These are phyloP conservation scores for Geranium brycei DNA, from an alignment of 345 rosid genomes.

Conservation along the genomic window DNA sequence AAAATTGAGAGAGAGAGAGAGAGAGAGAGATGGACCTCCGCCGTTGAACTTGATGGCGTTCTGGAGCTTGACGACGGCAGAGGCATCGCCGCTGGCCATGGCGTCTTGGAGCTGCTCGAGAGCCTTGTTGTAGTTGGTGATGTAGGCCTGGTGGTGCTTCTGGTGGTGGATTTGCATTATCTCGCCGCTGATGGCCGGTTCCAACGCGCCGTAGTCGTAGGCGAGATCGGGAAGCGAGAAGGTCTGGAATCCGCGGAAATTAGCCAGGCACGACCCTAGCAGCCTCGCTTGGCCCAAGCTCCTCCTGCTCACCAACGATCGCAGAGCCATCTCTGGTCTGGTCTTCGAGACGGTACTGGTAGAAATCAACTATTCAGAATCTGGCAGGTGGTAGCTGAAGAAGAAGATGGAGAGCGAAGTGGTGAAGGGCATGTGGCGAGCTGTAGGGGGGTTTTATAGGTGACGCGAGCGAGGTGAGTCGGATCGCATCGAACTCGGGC, in stretches of 20 bases:
- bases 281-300: constrained; percentile 16
- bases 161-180: constrained; percentile 97
- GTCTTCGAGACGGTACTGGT: too few relatives aligned
- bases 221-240: constrained; percentile 81
- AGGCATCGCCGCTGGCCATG: constrained; percentile 46
- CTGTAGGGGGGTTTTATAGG: too few relatives aligned
- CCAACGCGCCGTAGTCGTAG: constrained; percentile 75
- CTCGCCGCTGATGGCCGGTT: constrained; percentile 86
- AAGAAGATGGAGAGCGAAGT: too few relatives aligned
- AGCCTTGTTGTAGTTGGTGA: constrained; percentile 81
- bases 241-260: constrained; percentile 38
- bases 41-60: constrained; percentile 94
- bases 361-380: too few relatives aligned
- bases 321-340: constrained; percentile 47
- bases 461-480: too few relatives aligned
- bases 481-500: too few relatives aligned
- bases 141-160: constrained; percentile 88
- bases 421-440: too few relatives aligned
- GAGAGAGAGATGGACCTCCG: constrained; percentile 40
- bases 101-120: constrained; percentile 72
- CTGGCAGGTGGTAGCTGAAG: too few relatives aligned
- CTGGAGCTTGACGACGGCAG: constrained; percentile 58
- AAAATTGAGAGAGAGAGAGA: not conserved
- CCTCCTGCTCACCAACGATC: constrained; percentile 26
- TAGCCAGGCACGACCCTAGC: constrained; percentile 4